Conservation (phyloP, 805 yeast species). For the Wickerhamiella hasegawae region DNA sequence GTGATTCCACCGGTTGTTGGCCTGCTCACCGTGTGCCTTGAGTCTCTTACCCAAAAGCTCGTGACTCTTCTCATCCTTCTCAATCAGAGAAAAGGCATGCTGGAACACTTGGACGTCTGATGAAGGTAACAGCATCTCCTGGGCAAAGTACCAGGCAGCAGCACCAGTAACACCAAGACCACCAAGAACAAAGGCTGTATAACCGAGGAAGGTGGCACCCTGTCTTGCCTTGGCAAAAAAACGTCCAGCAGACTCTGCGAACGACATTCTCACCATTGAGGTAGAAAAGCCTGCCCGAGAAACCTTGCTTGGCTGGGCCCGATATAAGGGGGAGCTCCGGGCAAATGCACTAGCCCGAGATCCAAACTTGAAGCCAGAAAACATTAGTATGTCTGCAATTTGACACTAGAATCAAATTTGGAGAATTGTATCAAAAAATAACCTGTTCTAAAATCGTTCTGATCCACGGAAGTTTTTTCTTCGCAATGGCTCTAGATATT, state of each 20-base stretch:
- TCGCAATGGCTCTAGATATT: too few species aligned
- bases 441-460: too few species aligned
- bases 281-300: not conserved
- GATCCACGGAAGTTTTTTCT: too few species aligned
- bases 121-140: constrained; percentile 72
- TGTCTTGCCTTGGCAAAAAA: constrained; percentile 5
- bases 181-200: constrained; percentile 19
- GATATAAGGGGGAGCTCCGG: too few species aligned
- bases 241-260: constrained; percentile 1
- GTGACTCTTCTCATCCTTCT: constrained; percentile 47
- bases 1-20: constrained; percentile 62
- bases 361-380: too few species aligned
- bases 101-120: constrained; percentile 87
- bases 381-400: too few species aligned
- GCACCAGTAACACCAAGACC: constrained; percentile 28
- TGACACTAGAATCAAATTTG: too few species aligned
- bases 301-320: too few species aligned
- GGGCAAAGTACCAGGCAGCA: constrained; percentile 57
- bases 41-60: constrained; percentile 43
- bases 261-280: not conserved
- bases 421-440: too few species aligned
- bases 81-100: constrained; percentile 63
- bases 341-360: too few species aligned
- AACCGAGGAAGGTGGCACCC: constrained; percentile 20
- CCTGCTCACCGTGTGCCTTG: constrained; percentile 67